phyloP scores from a whole-genome alignment of 768 basidiomycete species.

The Mycena latifolia region DNA sequence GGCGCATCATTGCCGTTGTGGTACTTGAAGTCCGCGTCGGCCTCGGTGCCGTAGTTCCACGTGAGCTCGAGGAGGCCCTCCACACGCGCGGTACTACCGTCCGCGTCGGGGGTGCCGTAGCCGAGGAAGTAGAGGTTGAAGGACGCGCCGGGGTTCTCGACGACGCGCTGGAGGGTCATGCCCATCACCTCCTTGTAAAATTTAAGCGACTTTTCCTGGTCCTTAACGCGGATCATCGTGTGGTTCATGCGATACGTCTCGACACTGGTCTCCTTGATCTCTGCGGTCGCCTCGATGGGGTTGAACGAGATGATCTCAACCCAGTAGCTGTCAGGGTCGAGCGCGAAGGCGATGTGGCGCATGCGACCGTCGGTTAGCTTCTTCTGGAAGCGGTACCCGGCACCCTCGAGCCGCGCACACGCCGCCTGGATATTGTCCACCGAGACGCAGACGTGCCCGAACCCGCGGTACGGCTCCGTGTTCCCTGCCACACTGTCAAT shows the following conservation, averaged over 20 bases:
- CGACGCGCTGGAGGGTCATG: constrained; percentile 69
- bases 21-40: constrained; percentile 81
- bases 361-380: constrained; percentile 87
- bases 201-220: constrained; percentile 82
- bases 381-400: constrained; percentile 91
- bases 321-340: constrained; percentile 85
- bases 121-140: constrained; percentile 92
- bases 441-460: constrained; percentile 91
- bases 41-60: constrained; percentile 65
- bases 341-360: constrained; percentile 84
- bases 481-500: constrained; percentile 76
- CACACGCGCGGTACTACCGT: constrained; percentile 53
- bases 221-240: constrained; percentile 93
- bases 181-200: constrained; percentile 84
- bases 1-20: constrained; percentile 90
- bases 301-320: constrained; percentile 35
- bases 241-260: constrained; percentile 58
- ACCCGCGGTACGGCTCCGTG: constrained; percentile 80
- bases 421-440: constrained; percentile 88
- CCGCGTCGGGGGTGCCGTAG: constrained; percentile 65
- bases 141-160: constrained; percentile 43
- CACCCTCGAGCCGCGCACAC: constrained; percentile 84
- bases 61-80: no score
- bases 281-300: constrained; percentile 23
- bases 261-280: constrained; percentile 17